Base-by-base conservation (phyloP, 805 yeast genomes). In the Candida patagonica region DNA sequence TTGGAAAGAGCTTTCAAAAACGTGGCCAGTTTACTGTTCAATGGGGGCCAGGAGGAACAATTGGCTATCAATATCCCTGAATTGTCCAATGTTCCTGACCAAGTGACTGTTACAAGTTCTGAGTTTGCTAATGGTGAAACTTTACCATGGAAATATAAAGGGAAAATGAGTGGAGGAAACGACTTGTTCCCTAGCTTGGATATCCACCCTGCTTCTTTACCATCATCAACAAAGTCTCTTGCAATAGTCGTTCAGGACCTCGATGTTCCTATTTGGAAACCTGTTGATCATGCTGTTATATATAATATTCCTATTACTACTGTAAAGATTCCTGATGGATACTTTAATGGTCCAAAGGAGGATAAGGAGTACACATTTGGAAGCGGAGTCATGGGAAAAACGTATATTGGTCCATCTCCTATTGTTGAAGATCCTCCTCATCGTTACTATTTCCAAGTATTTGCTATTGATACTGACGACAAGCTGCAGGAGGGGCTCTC, bases 361-460 rank as follows among this genome's bases (percentile, higher is more conserved):
- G 26, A 7, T n/a, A 21, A 12, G 38, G 35, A 26, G 9, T 19
- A 6, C 13, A 39, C 40, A 3, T 30, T 40, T 37, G 50, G 48
- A 1, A 30, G 27, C 17, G 50, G 41, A 8, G 42, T 34, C 22
- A n/a, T 41, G 19, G 49, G 50, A 1, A 27, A 15, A 9, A 42
- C 43, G n/a, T 48, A 48, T 37, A 10, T 12, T 6, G 51, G 50
- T 8, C 50, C 50, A 6, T 34, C 44, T 8, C 50, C 51, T 2
- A 16, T 48, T n/a, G 38, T 46, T 27, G 26, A 41, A 37, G 44
- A 46, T 33, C 46, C 46, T 9, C 46, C 48, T 19, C 52, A 48
- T 31, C 35, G 43, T 15, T 48, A 48, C 34, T 44, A 38, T 30
- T 48, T 44, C 30, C 37, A 46, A 30, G 33, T 44, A 27, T 48